Evolutionary conservation across 352 stramenopile species (phyloP), one percentile per base, ranked within the genome.

Genomic region (Phytophthora nicotianae): DNA sequence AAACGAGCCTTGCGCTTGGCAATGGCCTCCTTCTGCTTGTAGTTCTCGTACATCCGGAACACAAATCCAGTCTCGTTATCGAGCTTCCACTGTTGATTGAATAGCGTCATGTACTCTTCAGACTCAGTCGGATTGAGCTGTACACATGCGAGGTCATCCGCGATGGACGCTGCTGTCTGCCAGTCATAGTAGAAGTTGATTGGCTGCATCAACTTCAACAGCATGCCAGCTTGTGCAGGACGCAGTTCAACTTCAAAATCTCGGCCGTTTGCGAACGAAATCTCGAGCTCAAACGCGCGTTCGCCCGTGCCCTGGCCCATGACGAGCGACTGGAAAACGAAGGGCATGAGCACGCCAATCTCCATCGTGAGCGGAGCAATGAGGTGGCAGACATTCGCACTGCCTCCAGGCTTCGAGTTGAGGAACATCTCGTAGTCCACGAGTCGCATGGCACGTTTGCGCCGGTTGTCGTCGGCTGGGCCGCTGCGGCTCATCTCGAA

Each of bases 161-260:
- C 62, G 41, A 88, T 74, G 7, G 65, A 58, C 2, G 74, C 82
- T 40, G 81, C 77, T 7, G 74, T 79, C 33, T 76, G 73, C 83
- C 87, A 93, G 53, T 96, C 84, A 19, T 77, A 82, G 58, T 92
- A 81, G 62, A 77, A 86, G 20, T 63, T 75, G 11, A 92, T 69
- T 3, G 79, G 80, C 17, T 82, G 72, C 11, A 88, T 50, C 29
- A 94, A 50, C 45, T 69, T 74, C 55, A 92, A 54, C 16, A 94
- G 59, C 54, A 83, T 81, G 21, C 60, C 71, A 52, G 85, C 68
- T 66, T 94, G 86, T 9, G 74, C 79, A 0, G 86, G 86, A 21
- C 81, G 83, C 29, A 93, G n/a, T 57, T 91, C 67, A 27, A 91
- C 17, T 3, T 62, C 62, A 38, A 89, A 68, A 11, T 63, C 48